These are phyloP conservation scores for Lagenaria siceraria DNA, from an alignment of 306 rosid species.

Conservation along the genomic window DNA sequence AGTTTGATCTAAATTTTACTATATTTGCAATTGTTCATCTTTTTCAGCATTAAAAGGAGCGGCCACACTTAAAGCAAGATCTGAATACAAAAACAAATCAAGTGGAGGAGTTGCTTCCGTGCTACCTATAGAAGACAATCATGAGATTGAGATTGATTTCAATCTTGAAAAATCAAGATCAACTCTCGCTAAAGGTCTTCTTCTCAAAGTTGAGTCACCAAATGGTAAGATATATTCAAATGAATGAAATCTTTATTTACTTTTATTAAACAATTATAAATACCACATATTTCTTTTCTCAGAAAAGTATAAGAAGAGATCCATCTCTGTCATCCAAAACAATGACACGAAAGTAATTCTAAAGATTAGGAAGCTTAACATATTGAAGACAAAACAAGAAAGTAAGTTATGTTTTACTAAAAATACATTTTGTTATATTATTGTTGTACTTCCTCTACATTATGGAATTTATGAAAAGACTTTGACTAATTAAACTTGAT, in stretches of 20 bases:
- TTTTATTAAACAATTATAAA: background rate
- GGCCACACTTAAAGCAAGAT: constrained; percentile 64
- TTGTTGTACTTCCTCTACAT: background rate
- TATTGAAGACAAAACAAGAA: constrained; percentile 54
- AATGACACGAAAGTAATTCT: constrained; percentile 68
- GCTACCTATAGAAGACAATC: constrained; percentile 51
- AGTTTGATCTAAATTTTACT: too few species aligned
- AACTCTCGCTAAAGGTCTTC: constrained; percentile 46
- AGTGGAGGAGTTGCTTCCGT: constrained; percentile 57
- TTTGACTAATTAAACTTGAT: background rate
- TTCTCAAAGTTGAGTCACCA: constrained; percentile 66
- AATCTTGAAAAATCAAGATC: constrained; percentile 53
- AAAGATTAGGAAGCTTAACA: constrained; percentile 49
- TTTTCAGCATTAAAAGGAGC: constrained; percentile 79
- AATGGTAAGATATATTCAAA: constrained; percentile 33
- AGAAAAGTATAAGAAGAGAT: constrained; percentile 57
- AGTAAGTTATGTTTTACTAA: constrained; percentile 28
- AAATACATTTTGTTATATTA: background rate
- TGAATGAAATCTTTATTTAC: background rate
- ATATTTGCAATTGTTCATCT: too few species aligned
- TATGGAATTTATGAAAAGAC: background rate
- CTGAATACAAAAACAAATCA: constrained; percentile 49
- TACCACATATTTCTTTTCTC: background rate
- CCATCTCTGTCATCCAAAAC: constrained; percentile 42
- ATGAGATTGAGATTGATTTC: constrained; percentile 38